Conservation (phyloP, 1,284 basidiomycete genomes). For the Ustilago shanxiensis region DNA sequence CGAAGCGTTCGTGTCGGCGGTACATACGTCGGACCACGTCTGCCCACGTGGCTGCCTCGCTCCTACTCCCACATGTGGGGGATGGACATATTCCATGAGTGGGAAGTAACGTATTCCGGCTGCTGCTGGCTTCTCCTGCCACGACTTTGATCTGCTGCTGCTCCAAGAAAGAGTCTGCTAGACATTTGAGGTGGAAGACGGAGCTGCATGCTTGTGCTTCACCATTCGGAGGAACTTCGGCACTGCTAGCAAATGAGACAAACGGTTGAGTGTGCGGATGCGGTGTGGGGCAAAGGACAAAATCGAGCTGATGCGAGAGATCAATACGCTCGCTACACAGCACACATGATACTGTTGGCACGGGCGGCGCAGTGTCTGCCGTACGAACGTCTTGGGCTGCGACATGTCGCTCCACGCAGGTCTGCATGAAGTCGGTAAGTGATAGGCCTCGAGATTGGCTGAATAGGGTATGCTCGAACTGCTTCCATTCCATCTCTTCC, state of each 20-base stretch:
- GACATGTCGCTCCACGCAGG: slow-evolving; percentile 29
- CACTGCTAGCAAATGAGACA: not conserved
- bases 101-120: slow-evolving; percentile 41
- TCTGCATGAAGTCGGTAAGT: slow-evolving; percentile 36
- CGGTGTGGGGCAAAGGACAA: slow-evolving; percentile 31
- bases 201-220: slow-evolving; percentile 71
- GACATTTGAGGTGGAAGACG: slow-evolving; percentile 79
- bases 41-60: slow-evolving; percentile 32
- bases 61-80: not conserved
- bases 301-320: slow-evolving; percentile 36
- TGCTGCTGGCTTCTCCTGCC: not conserved
- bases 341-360: slow-evolving; percentile 18
- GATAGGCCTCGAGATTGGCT: not conserved
- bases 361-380: not conserved
- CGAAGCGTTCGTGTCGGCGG: slow-evolving; percentile 49
- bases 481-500: slow-evolving; percentile 43
- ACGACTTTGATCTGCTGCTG: slow-evolving; percentile 8
- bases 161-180: slow-evolving; percentile 76
- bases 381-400: slow-evolving; percentile 41
- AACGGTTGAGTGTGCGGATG: slow-evolving; percentile 1
- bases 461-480: slow-evolving; percentile 17
- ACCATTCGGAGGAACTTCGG: not conserved
- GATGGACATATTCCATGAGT: slow-evolving; percentile 49
- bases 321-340: slow-evolving; percentile 29
- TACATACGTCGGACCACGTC: slow-evolving; percentile 54